Evolutionary conservation across 495 filamentous ascomycete species (phyloP).

Genomic region (Penicillium waksmanii): DNA sequence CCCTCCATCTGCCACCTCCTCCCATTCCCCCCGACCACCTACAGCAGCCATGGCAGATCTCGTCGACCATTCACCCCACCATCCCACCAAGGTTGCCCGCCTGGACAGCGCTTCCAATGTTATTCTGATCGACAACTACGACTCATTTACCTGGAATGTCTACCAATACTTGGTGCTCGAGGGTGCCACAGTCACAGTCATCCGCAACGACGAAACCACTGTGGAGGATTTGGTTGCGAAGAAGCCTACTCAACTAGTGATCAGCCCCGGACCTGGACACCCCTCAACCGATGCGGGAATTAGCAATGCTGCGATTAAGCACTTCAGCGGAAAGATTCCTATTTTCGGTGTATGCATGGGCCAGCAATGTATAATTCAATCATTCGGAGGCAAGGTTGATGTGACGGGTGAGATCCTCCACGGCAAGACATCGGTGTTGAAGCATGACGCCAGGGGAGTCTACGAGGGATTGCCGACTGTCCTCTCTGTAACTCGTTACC

Average conservation of each 20-base stretch:
- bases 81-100: conserved; percentile 68
- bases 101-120: conserved; percentile 83
- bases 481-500: conserved; percentile 90
- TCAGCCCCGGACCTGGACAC: conserved; percentile 94
- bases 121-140: conserved; percentile 97
- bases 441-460: conserved; percentile 86
- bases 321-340: conserved; percentile 96
- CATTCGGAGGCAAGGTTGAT: conserved; percentile 88
- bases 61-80: conserved; percentile 85
- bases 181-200: conserved; percentile 85
- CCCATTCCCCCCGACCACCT: conserved; percentile 2
- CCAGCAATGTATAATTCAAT: conserved; percentile 93
- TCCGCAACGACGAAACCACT: conserved; percentile 88
- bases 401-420: conserved; percentile 96
- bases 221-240: conserved; percentile 79
- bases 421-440: conserved; percentile 90
- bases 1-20: background rate
- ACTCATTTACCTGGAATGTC: conserved; percentile 99
- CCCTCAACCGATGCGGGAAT: conserved; percentile 88
- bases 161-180: conserved; percentile 97
- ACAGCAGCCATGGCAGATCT: conserved; percentile 47
- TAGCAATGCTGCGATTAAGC: conserved; percentile 83
- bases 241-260: conserved; percentile 89
- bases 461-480: conserved; percentile 77
- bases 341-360: conserved; percentile 99